phyloP scores from a whole-genome alignment of 1,139 yeast genomes.

The Kurtzmaniella natalensis region DNA sequence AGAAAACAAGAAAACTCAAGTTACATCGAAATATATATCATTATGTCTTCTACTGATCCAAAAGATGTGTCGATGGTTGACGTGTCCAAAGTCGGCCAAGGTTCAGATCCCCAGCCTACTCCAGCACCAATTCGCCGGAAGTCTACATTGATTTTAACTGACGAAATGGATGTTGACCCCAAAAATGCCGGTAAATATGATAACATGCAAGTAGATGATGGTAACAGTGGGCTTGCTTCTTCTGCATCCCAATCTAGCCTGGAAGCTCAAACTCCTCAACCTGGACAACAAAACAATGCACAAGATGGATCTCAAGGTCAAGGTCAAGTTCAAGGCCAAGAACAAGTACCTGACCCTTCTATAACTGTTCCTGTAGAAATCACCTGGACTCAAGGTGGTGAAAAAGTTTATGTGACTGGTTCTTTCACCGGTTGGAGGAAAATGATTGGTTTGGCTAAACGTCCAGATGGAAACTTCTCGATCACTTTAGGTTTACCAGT shows the following conservation, averaged over 20 bases:
- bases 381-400: slow-evolving; percentile 93
- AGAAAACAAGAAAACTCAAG: no score
- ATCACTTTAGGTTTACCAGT: slow-evolving; percentile 44
- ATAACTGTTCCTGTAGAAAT: slow-evolving; percentile 70
- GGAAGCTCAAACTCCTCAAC: background rate
- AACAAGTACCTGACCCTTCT: slow-evolving; percentile 20
- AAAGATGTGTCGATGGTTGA: slow-evolving; percentile 43
- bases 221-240: background rate
- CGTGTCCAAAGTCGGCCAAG: slow-evolving; percentile 27
- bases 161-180: slow-evolving; percentile 19
- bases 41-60: slow-evolving; percentile 1
- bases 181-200: background rate
- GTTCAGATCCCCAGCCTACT: slow-evolving; percentile 8
- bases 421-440: slow-evolving; percentile 50
- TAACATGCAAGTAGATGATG: slow-evolving; percentile 8
- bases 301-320: slow-evolving; percentile 3
- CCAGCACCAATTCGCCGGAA: slow-evolving; percentile 30
- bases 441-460: slow-evolving; percentile 50
- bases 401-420: slow-evolving; percentile 61
- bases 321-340: slow-evolving; percentile 2
- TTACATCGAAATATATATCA: no score
- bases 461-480: slow-evolving; percentile 34
- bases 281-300: background rate
- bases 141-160: slow-evolving; percentile 40
- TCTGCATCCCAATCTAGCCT: background rate